phyloP scores from a whole-genome alignment of 257 asterid genomes.

The Gardenia jasminoides region DNA sequence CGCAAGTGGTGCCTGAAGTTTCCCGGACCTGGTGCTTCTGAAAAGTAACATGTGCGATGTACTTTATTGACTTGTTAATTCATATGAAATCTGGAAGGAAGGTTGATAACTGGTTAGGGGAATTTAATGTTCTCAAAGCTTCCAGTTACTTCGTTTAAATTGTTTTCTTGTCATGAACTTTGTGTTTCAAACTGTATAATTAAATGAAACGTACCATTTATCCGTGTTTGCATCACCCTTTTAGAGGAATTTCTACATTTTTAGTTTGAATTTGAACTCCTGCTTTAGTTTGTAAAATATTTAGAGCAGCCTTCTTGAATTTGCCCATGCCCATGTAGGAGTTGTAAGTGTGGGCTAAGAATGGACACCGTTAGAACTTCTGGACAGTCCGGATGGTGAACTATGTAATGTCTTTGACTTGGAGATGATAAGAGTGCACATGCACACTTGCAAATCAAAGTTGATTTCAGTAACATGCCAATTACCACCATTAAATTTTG shows the following conservation, averaged over 20 bases:
- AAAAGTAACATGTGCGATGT: constrained; percentile 38
- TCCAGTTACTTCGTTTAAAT: constrained; percentile 25
- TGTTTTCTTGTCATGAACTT: constrained; percentile 25
- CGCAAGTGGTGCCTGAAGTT: constrained; percentile 80
- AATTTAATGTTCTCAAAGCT: constrained; percentile 17
- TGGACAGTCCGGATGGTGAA: too few relatives aligned
- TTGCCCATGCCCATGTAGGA: too few relatives aligned
- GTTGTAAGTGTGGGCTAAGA: too few relatives aligned
- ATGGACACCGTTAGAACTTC: too few relatives aligned
- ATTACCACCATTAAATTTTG: background rate
- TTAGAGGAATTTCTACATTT: background rate
- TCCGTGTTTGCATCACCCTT: background rate
- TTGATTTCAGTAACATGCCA: too few relatives aligned
- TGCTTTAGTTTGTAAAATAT: too few relatives aligned
- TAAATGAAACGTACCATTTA: constrained; percentile 21
- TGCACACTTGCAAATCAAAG: too few relatives aligned
- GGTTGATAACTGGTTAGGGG: constrained; percentile 38
- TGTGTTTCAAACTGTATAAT: constrained; percentile 39
- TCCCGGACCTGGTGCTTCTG: constrained; percentile 10
- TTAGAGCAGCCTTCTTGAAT: too few relatives aligned
- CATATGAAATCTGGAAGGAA: constrained; percentile 29
- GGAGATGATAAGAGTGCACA: too few relatives aligned
- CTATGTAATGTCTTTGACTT: too few relatives aligned
- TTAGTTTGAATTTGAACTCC: background rate
- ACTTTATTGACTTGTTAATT: constrained; percentile 31